Conservation (phyloP, 2,329 filamentous ascomycete genomes). For the Neofusicoccum kwambonambiense region DNA sequence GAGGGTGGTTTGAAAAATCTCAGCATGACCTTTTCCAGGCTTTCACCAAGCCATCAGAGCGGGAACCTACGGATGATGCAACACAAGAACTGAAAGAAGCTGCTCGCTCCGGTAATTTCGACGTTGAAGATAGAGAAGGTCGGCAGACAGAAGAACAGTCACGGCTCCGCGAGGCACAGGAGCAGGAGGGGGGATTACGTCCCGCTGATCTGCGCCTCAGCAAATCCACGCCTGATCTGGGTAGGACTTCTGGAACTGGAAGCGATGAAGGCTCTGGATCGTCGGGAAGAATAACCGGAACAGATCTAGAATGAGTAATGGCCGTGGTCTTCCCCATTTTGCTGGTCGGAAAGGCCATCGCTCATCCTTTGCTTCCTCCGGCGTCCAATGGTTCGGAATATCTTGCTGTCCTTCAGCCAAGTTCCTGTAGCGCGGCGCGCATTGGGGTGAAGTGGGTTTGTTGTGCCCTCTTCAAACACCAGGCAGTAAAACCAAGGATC, state of each 20-base stretch:
- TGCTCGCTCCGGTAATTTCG: slow-evolving; percentile 25
- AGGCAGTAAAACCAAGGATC: neutral
- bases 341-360: too few species aligned
- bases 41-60: slow-evolving; percentile 34
- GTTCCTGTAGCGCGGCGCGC: neutral
- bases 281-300: neutral
- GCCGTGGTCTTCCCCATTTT: too few species aligned
- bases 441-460: neutral
- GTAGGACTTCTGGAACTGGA: neutral
- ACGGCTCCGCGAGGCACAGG: slow-evolving; percentile 24
- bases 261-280: neutral
- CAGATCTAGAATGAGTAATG: neutral
- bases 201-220: neutral
- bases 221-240: neutral
- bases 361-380: neutral
- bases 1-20: slow-evolving; percentile 72
- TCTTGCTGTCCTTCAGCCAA: neutral
- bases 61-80: slow-evolving; percentile 19
- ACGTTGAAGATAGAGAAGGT: slow-evolving; percentile 22
- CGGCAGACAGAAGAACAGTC: slow-evolving; percentile 27
- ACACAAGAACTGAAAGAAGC: slow-evolving; percentile 24
- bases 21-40: slow-evolving; percentile 39
- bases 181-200: neutral
- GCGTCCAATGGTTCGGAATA: too few species aligned
- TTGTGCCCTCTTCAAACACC: neutral